Conservation (phyloP, 352 stramenopile species). For the Phytophthora europaea region DNA sequence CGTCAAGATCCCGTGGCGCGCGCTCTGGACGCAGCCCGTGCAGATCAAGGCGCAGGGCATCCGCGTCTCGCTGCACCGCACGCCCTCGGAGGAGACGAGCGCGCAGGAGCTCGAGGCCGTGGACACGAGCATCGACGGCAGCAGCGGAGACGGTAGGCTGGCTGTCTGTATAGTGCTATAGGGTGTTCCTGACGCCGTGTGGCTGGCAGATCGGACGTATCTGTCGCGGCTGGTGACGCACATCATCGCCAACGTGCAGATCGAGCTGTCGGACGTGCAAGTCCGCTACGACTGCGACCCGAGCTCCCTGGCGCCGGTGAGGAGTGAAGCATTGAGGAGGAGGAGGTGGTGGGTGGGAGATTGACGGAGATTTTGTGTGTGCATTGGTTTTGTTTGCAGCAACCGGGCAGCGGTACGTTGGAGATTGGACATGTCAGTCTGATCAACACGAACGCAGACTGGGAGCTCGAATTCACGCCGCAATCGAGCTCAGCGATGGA, state of each 20-base stretch:
- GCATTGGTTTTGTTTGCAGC: constrained; percentile 40
- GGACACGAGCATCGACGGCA: constrained; percentile 44
- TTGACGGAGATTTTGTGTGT: constrained; percentile 1
- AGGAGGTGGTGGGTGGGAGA: not conserved
- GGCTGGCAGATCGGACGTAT: constrained; percentile 75
- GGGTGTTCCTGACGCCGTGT: constrained; percentile 9
- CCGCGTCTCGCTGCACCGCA: constrained; percentile 76
- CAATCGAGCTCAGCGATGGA: constrained; percentile 83
- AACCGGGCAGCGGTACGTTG: constrained; percentile 73
- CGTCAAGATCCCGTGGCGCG: constrained; percentile 88
- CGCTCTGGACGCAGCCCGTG: constrained; percentile 86
- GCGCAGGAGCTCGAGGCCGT: constrained; percentile 13
- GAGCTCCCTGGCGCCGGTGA: constrained; percentile 74
- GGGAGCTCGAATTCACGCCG: constrained; percentile 78
- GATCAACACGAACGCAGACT: constrained; percentile 83
- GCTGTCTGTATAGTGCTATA: not conserved
- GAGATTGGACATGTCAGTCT: constrained; percentile 71
- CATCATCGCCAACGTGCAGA: constrained; percentile 90
- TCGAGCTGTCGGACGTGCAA: constrained; percentile 85
- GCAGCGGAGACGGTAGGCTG: constrained; percentile 49
- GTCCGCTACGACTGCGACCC: constrained; percentile 85
- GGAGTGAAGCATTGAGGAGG: not conserved
- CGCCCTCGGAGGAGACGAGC: constrained; percentile 24
- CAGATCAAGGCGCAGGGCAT: constrained; percentile 82
- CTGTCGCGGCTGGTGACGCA: constrained; percentile 83